A percentile compares a stretch with the other conserved stretches of the same genome.
phyloP scores from a whole-genome alignment of 164 flowering plant genomes.

The Aristolochia contorta region DNA sequence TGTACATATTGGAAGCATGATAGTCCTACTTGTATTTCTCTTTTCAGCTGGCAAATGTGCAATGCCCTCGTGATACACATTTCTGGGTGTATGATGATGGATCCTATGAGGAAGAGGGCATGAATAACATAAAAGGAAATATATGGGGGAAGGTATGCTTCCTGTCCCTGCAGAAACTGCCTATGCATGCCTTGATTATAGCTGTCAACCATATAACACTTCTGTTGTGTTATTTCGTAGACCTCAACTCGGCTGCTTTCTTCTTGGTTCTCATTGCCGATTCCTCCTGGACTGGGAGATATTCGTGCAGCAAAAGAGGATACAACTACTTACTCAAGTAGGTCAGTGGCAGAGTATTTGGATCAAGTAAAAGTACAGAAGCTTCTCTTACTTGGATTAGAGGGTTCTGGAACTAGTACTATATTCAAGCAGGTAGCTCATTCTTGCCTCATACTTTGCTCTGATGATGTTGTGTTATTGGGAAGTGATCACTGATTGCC shows the following conservation, averaged over 20 bases:
- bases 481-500: neutral
- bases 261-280: constrained; percentile 32
- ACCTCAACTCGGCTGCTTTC: constrained; percentile 27
- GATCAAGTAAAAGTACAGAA: constrained; percentile 22
- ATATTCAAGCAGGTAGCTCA: constrained; percentile 30
- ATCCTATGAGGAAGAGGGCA: constrained; percentile 36
- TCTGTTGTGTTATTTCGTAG: constrained; percentile 16
- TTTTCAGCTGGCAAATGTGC: constrained; percentile 35
- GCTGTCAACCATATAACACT: neutral
- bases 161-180: neutral
- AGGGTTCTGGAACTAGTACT: constrained; percentile 33
- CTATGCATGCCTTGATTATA: neutral
- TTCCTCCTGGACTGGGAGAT: constrained; percentile 16
- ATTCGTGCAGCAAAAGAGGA: constrained; percentile 15
- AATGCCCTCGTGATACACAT: constrained; percentile 32
- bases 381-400: constrained; percentile 25
- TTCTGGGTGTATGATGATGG: constrained; percentile 45
- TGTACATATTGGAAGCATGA: too few relatives aligned
- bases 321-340: constrained; percentile 12
- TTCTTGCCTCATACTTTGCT: neutral
- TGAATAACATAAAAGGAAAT: constrained; percentile 34
- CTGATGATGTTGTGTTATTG: neutral
- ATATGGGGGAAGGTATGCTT: constrained; percentile 33
- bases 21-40: neutral
- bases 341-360: constrained; percentile 22